Conservation (phyloP, 805 yeast genomes). For the Alloascoidea africana region DNA sequence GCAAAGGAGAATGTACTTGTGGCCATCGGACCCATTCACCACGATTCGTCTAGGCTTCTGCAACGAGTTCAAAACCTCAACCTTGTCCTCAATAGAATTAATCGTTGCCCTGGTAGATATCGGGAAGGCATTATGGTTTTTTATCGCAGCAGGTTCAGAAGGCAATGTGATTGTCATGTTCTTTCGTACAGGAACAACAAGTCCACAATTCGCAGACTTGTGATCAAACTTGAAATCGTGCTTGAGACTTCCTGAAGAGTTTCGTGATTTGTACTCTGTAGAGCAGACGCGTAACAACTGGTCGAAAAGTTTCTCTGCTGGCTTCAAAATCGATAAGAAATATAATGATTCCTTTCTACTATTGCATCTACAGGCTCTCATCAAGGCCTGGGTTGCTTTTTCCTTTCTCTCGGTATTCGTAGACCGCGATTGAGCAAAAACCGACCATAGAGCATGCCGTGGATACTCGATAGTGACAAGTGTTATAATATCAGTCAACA, state of each 20-base stretch:
- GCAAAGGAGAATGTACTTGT: conserved; percentile 59
- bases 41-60: conserved; percentile 76
- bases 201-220: conserved; percentile 25
- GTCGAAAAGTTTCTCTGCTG: conserved; percentile 14
- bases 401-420: conserved; percentile 26
- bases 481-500: conserved; percentile 42
- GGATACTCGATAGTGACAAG: conserved; percentile 55
- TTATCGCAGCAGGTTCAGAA: conserved; percentile 25
- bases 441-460: conserved; percentile 73
- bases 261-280: conserved; percentile 9
- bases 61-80: conserved; percentile 61
- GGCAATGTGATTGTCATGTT: conserved; percentile 61
- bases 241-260: conserved; percentile 13
- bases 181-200: conserved; percentile 63
- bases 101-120: conserved; percentile 34
- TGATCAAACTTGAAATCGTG: conserved; percentile 28
- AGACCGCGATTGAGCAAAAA: conserved; percentile 56
- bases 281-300: conserved; percentile 15
- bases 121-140: conserved; percentile 26
- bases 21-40: conserved; percentile 66
- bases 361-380: background rate
- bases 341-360: background rate
- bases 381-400: conserved; percentile 29
- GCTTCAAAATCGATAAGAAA: conserved; percentile 7
- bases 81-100: conserved; percentile 48